Percentiles rank a stretch among this genome's conserved stretches.
These are phyloP conservation scores for Dendrothele bispora DNA, from an alignment of 768 basidiomycete species.

Conservation along the genomic window DNA sequence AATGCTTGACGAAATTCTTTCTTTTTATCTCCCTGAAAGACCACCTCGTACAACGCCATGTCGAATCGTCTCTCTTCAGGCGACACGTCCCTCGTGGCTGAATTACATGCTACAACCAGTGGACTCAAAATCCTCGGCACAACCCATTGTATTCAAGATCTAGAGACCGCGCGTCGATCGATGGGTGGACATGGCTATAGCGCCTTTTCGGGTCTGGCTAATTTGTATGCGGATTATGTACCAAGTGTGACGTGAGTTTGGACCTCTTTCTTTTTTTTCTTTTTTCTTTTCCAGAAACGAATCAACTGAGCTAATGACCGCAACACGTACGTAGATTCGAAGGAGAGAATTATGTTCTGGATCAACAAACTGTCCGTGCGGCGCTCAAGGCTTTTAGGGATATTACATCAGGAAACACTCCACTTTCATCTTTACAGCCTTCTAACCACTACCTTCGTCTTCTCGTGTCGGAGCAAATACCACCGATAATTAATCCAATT, in stretches of 20 bases:
- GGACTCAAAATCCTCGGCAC: conserved; percentile 65
- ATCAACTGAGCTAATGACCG: background rate
- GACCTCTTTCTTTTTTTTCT: conserved; percentile 1
- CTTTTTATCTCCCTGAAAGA: no score
- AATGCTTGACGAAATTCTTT: no score
- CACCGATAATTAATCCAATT: conserved; percentile 13
- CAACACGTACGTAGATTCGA: conserved; percentile 50
- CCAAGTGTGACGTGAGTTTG: conserved; percentile 59
- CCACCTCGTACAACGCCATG: conserved; percentile 48
- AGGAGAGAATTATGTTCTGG: conserved; percentile 78
- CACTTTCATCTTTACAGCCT: conserved; percentile 41
- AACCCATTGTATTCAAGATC: conserved; percentile 47
- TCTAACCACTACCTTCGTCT: conserved; percentile 57
- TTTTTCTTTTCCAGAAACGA: no score
- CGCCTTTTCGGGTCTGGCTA: conserved; percentile 64
- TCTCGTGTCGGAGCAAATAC: conserved; percentile 29
- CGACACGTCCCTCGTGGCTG: conserved; percentile 60
- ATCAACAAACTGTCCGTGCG: conserved; percentile 70
- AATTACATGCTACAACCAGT: conserved; percentile 69
- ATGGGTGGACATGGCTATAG: conserved; percentile 82
- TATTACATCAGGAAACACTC: conserved; percentile 14
- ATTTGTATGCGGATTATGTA: conserved; percentile 62
- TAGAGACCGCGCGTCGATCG: conserved; percentile 65
- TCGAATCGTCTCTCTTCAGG: conserved; percentile 48
- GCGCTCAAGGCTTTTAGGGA: conserved; percentile 58